Conservation (phyloP, 331 rosid species). For the Quercus tomentella region DNA sequence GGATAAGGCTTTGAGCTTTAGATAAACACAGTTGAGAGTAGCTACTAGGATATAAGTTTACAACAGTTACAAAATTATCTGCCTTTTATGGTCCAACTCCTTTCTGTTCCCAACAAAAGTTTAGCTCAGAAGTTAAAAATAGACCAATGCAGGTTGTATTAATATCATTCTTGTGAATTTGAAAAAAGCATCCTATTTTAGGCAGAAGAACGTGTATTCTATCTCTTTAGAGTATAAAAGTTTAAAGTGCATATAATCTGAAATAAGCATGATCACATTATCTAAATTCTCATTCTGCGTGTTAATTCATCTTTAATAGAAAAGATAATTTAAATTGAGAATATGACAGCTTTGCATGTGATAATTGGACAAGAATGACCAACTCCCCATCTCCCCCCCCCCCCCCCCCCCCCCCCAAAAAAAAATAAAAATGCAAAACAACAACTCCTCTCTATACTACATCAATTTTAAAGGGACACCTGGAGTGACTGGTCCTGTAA, state of each 20-base stretch:
- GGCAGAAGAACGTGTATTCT: not conserved
- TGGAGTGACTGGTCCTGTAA: not conserved
- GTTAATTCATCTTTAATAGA: not conserved
- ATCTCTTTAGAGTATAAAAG: not conserved
- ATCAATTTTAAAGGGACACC: not conserved
- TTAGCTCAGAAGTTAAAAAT: not conserved
- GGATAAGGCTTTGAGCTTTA: no score
- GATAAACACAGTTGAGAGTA: no score
- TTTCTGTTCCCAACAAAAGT: not conserved
- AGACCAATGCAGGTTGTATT: not conserved
- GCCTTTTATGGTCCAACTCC: not conserved
- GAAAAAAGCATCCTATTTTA: not conserved
- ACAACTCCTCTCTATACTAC: not conserved
- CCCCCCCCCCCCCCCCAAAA: not conserved
- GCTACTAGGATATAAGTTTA: no score
- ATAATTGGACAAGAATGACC: no score
- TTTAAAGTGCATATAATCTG: not conserved
- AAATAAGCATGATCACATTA: not conserved
- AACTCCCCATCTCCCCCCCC: not conserved
- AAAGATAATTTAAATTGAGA: no score
- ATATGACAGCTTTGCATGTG: no score
- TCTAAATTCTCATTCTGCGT: not conserved
- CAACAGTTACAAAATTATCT: no score
- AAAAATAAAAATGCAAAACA: not conserved
- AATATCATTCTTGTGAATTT: not conserved